Evolutionary conservation across 768 basidiomycete genomes (phyloP), one percentile per base, ranked within the genome.

Genomic region (Porphyrellus cyaneotinctus): DNA sequence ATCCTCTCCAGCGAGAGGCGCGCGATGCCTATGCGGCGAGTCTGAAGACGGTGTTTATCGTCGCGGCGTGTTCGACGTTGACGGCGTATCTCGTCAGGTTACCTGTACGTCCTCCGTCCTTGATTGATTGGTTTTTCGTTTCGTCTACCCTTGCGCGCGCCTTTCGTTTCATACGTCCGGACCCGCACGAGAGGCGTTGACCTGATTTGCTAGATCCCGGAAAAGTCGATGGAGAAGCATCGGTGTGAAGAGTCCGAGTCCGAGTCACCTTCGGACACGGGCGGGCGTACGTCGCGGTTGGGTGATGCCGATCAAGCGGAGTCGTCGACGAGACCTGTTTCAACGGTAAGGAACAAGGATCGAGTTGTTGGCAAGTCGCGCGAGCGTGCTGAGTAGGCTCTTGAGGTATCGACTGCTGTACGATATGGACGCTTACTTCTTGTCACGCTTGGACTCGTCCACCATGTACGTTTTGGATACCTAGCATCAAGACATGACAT

Each of bases 11-110:
- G 14, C 63, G 49, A n/a, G 26, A 49, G 4, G 51, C 55, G 6
- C 53, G 63, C 1, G 63, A 65, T 15, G 48, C 63, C 0, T 64
- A 64, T 14, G 62, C 62, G 3, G 59, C 56, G 2, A 58, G 56
- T 53, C 26, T 64, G 23, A 46, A 14, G 14, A 58, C 57, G 5
- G 63, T 64, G 33, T 64, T 58, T 9, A 42, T 61, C 36, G 26
- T 58, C 0, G 57, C 57, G 1, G 63, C 63, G 11, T 62, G 59
- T 47, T 64, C 63, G 17, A 50, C 49, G 32, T 17, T 43, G 33
- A 50, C 18, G 18, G 49, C 49, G 6, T 64, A 47, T 46, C 32
- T 64, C 3, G 49, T 62, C 5, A 32, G 63, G 30, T 32, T 64
- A 6, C 62, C 57, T 15, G 59, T 64, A 13, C 26, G 59, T 51